These are phyloP conservation scores for Chondrus crispus DNA, from an alignment of 23 red algal species.

Conservation along the genomic window DNA sequence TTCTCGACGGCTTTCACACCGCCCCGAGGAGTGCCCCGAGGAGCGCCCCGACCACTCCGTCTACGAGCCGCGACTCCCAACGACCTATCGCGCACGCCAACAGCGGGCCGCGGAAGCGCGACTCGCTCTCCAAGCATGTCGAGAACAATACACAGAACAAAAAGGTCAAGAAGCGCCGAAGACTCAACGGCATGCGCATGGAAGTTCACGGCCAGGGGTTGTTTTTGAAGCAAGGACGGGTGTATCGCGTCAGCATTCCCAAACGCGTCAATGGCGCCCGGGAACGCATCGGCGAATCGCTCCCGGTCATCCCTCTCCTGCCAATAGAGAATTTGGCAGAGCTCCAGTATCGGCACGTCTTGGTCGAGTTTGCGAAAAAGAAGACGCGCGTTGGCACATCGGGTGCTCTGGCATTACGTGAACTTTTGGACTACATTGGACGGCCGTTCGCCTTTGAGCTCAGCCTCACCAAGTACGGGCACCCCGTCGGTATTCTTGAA, in stretches of 20 bases:
- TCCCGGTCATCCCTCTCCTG: constrained; percentile 60
- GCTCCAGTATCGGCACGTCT: constrained; percentile 51
- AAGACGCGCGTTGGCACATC: constrained; percentile 60
- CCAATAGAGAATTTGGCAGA: constrained; percentile 44
- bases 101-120: constrained; percentile 46
- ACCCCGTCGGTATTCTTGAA: constrained; percentile 48
- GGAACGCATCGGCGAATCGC: constrained; percentile 59
- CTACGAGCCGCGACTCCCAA: not conserved
- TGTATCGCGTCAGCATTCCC: constrained; percentile 47
- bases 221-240: constrained; percentile 61
- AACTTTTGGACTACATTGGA: constrained; percentile 36
- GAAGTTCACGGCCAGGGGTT: constrained; percentile 62
- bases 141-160: not conserved
- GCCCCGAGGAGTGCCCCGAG: too few species aligned
- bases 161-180: not conserved
- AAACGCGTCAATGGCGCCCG: constrained; percentile 14
- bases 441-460: constrained; percentile 58
- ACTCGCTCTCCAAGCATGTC: constrained; percentile 49
- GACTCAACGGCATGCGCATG: constrained; percentile 56
- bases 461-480: constrained; percentile 67
- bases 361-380: constrained; percentile 52
- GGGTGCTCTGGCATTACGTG: constrained; percentile 52
- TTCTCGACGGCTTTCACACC: not conserved
- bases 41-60: too few species aligned
- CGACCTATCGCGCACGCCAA: constrained; percentile 32